Base-by-base conservation (phyloP, 352 stramenopile genomes). In the Phytophthora agathidicida region DNA sequence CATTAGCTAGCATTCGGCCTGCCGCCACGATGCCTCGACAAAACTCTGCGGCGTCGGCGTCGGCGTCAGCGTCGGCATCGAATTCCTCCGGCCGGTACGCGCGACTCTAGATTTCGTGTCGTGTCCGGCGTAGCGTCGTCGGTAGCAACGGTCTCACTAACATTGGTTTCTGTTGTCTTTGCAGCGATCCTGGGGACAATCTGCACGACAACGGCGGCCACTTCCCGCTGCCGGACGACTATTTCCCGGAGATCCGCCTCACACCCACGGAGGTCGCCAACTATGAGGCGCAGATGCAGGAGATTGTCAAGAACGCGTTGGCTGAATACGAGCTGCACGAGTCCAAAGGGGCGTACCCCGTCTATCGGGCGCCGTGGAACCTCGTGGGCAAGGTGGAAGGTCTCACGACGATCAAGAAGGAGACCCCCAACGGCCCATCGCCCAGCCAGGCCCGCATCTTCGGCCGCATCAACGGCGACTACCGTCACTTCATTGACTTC, bases 401-500 rank as follows among this genome's bases (percentile, higher is more conserved):
- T 6, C 72, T 82, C 61, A 82, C 65, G 41, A 64, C 72, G 13
- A 69, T 82, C 38, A 61, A 61, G 38, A 76, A 75, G 43, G 66
- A 75, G 28, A 67, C 47, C 8, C 60, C 45, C 4, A 26, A 65
- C 48, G 61, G 39, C 37, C 43, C 31, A 9, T 54, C 57, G 3
- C 7, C 45, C n/a, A 67, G 58, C 24, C 26, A 62, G 32, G 83
- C 69, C 31, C 83, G 83, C 22, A 73, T 90, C 44, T 88, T 89
- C 35, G 83, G 80, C 20, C 67, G 75, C 27, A 75, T 92, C 28
- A 70, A 73, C 28, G 73, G 78, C 59, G 66, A 89, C 54, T 91
- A 83, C 59, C 69, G 69, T 24, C 56, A 89, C 39, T 73, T 88
- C 24, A 83, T 92, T 58, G 78, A 89, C 53, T 88, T 91, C 37